Conservation (phyloP, 371 early-diverging fungal species). For the Amoeboradix gromovi region DNA sequence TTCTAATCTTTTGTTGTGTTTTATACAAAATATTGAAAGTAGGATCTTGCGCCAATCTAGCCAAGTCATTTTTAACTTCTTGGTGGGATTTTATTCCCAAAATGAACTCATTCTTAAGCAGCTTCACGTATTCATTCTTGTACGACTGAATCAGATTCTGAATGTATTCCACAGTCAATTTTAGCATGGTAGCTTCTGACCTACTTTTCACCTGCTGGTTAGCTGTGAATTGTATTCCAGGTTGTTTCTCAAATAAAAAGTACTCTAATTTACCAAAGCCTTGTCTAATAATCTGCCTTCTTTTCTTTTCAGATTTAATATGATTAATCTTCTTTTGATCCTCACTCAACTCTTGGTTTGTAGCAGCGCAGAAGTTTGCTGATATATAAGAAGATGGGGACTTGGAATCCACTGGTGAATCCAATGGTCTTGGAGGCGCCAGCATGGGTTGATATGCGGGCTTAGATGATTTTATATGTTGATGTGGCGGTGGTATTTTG, state of each 20-base stretch:
- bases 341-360: not conserved
- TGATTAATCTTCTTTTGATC: not conserved
- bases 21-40: not conserved
- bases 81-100: not conserved
- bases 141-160: not conserved
- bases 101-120: not conserved
- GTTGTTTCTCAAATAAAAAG: not conserved
- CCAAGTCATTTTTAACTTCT: not conserved
- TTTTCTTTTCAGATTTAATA: not conserved
- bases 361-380: not conserved
- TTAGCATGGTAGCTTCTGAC: not conserved
- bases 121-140: not conserved
- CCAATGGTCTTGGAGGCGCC: no score
- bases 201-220: not conserved
- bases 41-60: not conserved
- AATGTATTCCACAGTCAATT: not conserved
- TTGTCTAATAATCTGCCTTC: not conserved
- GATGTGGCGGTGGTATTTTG: not conserved
- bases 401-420: no score
- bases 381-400: not conserved
- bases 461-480: not conserved
- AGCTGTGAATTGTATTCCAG: not conserved
- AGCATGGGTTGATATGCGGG: not conserved
- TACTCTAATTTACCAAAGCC: not conserved
- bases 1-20: not conserved